Base-by-base conservation (phyloP, 108 stramenopile genomes). In the Thalassiosira profunda region DNA sequence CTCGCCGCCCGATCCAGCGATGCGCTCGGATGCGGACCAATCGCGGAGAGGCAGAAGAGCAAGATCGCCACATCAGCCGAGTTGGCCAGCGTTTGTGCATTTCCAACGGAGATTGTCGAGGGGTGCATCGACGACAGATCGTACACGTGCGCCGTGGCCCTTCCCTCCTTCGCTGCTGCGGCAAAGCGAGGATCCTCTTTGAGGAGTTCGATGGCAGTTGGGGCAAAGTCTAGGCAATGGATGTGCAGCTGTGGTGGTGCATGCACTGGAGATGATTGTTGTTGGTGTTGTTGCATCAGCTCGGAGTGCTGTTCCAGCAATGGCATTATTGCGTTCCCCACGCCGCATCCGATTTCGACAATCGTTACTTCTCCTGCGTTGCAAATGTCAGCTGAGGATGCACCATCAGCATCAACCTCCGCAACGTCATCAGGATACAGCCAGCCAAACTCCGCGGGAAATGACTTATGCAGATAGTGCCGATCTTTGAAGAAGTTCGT, bases 281-380 rank as follows among this genome's bases (percentile, higher is more conserved):
- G 36, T 7, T 4, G 21, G 24, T 35, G 49, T 72, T 62, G 33
- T 21, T 63, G 28, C 42, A 64, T 41, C 12, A 58, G 51, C 30
- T 45, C 30, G n/a, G 61, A 62, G 55, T 76, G 70, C 33, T 71
- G 74, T 46, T 77, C 76, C 33, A 87, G 38, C 54, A 93, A 58
- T 10, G 94, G 94, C 26, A 91, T 58, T 33, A 90, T 45, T 12
- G 91, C 88, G 59, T 91, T 93, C n/a, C 96, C 96, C 7, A 93
- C 92, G 4, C 96, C 96, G 69, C 96, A 93, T 15, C 96, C 96
- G 42, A 97, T 75, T 76, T 97, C 96, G 7, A 93, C 82, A 59
- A 93, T 45, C 21, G 40, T 34, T 12, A 67, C 34, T 0, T n/a
- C 53, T 1, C 46, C 46, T 1, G 26, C 44, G 44, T 23, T 59